phyloP scores from a whole-genome alignment of 192 early-diverging fungal species.

The Chytriomyces hyalinus region DNA sequence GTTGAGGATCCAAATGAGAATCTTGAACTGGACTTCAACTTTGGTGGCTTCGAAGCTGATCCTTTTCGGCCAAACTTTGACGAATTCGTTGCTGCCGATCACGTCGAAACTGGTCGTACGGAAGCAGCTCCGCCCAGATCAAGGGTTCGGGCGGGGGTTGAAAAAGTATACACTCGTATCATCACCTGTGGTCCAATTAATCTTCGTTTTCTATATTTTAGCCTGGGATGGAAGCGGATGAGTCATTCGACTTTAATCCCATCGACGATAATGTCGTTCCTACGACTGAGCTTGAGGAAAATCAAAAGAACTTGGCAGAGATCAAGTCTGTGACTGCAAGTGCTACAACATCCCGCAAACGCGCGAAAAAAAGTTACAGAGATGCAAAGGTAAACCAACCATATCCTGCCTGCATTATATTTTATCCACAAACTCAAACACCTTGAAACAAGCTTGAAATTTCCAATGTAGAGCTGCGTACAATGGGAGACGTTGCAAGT shows the following conservation, averaged over 20 bases:
- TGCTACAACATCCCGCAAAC: neutral
- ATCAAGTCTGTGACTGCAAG: no score
- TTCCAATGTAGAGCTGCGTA: neutral
- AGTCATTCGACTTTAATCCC: no score
- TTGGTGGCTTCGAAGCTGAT: neutral
- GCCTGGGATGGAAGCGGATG: no score
- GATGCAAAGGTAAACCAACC: constrained; percentile 1
- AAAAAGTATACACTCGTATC: no score
- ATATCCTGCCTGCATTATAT: neutral
- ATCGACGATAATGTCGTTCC: constrained; percentile 7
- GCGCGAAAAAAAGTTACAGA: neutral
- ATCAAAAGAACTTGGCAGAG: no score
- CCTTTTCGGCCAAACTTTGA: no score
- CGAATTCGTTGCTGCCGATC: no score
- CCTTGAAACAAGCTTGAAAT: neutral
- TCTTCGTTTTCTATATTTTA: no score
- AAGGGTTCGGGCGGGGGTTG: no score
- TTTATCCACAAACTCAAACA: neutral
- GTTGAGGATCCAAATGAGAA: neutral
- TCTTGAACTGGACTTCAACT: constrained; percentile 1
- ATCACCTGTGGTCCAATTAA: no score
- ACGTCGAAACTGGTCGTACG: no score
- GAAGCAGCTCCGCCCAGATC: no score
- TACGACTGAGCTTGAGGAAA: neutral
- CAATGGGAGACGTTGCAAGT: neutral